These are phyloP conservation scores for Solanum lignicaule DNA, from an alignment of 257 asterid species.

Conservation along the genomic window DNA sequence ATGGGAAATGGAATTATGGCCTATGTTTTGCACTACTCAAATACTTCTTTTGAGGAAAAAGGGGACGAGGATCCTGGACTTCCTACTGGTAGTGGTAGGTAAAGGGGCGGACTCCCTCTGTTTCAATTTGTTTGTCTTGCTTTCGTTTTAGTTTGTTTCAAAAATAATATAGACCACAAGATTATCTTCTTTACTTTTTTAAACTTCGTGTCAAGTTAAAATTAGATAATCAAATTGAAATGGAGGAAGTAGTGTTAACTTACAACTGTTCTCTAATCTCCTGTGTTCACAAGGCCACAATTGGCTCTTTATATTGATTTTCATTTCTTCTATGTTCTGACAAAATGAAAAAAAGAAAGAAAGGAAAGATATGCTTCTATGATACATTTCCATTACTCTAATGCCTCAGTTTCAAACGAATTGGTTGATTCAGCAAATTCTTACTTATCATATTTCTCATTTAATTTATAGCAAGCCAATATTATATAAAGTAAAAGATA, in stretches of 20 bases:
- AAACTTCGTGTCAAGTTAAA: too few species aligned
- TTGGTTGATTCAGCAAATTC: too few species aligned
- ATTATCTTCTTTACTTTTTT: too few species aligned
- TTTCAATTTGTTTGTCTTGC: not conserved
- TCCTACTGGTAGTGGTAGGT: not conserved
- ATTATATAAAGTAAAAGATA: not conserved
- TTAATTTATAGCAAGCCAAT: not conserved
- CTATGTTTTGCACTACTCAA: not conserved
- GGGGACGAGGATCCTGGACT: not conserved
- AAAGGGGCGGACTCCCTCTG: not conserved
- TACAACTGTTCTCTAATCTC: not conserved
- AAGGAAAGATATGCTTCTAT: too few species aligned
- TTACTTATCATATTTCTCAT: not conserved
- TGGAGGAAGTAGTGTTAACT: not conserved
- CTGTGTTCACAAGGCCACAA: not conserved
- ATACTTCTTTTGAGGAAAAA: not conserved
- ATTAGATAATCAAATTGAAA: not conserved
- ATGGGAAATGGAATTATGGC: not conserved
- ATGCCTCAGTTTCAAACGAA: not conserved
- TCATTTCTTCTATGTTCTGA: not conserved
- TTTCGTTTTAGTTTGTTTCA: too few species aligned
- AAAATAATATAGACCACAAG: too few species aligned
- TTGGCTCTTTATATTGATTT: not conserved
- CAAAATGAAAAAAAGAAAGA: too few species aligned
- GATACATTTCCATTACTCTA: too few species aligned